phyloP scores from a whole-genome alignment of 1,139 yeast genomes.

The Groenewaldozyma sp. region DNA sequence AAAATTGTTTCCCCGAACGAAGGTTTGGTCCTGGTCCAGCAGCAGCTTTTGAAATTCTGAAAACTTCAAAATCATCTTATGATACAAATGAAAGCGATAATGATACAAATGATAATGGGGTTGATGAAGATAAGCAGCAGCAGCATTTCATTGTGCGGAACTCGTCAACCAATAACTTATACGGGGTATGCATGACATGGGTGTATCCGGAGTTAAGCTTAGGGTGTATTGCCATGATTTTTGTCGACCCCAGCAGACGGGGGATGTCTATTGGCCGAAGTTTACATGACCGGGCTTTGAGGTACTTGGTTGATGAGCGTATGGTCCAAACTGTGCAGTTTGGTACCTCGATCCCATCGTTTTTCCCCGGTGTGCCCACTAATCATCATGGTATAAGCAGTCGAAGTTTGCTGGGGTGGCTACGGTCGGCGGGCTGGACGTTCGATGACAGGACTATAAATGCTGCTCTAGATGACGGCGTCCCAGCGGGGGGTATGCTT shows the following conservation, averaged over 20 bases:
- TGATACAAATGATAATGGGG: background rate
- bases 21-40: conserved; percentile 19
- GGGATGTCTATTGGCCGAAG: conserved; percentile 52
- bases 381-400: conserved; percentile 7
- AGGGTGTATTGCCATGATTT: conserved; percentile 42
- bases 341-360: conserved; percentile 47
- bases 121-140: conserved; percentile 7
- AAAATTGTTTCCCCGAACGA: conserved; percentile 25
- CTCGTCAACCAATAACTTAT: conserved; percentile 46
- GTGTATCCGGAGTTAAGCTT: conserved; percentile 29
- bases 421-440: conserved; percentile 25
- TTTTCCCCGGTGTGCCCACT: conserved; percentile 34
- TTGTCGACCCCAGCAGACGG: conserved; percentile 50
- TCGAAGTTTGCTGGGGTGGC: conserved; percentile 17
- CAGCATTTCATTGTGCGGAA: conserved; percentile 53
- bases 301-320: conserved; percentile 41
- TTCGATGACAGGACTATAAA: conserved; percentile 17
- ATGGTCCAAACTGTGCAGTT: conserved; percentile 37
- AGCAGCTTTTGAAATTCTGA: conserved; percentile 19
- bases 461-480: conserved; percentile 7
- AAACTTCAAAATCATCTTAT: conserved; percentile 4
- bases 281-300: conserved; percentile 46
- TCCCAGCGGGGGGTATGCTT: background rate
- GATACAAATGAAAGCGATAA: conserved; percentile 4
- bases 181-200: conserved; percentile 56